Percentiles rank a stretch among this genome's conserved stretches.
Conservation (phyloP, 495 filamentous ascomycete genomes). For the Talaromyces proteolyticus region DNA sequence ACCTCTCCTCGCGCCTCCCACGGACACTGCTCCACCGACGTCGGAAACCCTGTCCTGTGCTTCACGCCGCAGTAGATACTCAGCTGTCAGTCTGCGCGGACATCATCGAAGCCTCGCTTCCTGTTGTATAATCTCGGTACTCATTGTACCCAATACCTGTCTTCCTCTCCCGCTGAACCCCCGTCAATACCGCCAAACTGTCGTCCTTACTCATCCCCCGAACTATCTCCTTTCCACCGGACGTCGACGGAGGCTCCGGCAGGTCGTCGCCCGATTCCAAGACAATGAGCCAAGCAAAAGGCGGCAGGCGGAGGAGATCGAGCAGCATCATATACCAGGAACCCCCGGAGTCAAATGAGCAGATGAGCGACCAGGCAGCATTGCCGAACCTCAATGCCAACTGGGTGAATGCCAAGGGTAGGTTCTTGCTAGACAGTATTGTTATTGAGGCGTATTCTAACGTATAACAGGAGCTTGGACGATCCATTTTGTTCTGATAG, state of each 20-base stretch:
- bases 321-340: slow-evolving; percentile 97
- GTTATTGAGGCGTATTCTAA: slow-evolving; percentile 7
- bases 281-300: slow-evolving; percentile 55
- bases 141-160: slow-evolving; percentile 13
- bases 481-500: slow-evolving; percentile 90
- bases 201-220: slow-evolving; percentile 74
- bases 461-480: slow-evolving; percentile 77
- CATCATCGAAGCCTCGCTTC: too few species aligned
- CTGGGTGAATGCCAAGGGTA: slow-evolving; percentile 99
- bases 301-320: slow-evolving; percentile 76
- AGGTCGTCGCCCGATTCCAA: slow-evolving; percentile 40
- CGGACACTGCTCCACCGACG: too few species aligned
- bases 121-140: background rate
- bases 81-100: too few species aligned
- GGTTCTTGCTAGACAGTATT: slow-evolving; percentile 17
- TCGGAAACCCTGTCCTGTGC: too few species aligned
- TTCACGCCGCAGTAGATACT: too few species aligned
- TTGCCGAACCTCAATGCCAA: slow-evolving; percentile 94
- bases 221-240: slow-evolving; percentile 74
- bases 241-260: slow-evolving; percentile 58
- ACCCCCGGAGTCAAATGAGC: slow-evolving; percentile 88
- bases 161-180: too few species aligned
- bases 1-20: too few species aligned
- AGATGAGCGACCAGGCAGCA: slow-evolving; percentile 90
- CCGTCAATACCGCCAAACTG: slow-evolving; percentile 72